phyloP scores from a whole-genome alignment of 202 grass and related monocot genomes.

The Alloteropsis angusta region DNA sequence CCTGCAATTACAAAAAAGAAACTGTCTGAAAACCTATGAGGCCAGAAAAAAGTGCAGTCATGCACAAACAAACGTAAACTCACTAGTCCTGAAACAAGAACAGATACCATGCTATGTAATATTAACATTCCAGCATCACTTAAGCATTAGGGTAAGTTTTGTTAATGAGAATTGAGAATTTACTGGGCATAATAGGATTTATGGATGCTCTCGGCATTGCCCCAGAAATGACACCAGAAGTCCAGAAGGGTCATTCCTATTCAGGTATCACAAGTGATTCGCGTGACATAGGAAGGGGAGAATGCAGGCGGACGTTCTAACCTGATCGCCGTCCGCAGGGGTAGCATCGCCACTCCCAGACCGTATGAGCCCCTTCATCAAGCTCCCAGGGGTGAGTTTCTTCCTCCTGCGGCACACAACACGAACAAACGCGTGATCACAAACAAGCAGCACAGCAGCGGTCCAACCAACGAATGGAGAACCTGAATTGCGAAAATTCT shows the following conservation, averaged over 20 bases:
- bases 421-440: background rate
- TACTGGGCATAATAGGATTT: background rate
- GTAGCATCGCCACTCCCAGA: slow-evolving; percentile 51
- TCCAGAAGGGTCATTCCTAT: background rate
- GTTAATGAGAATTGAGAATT: slow-evolving; percentile 4
- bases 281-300: background rate
- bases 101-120: background rate
- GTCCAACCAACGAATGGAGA: background rate
- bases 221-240: background rate
- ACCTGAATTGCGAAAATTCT: background rate
- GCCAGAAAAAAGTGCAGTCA: background rate
- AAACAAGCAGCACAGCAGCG: background rate
- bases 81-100: background rate
- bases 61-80: background rate
- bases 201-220: background rate
- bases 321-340: slow-evolving; percentile 79
- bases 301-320: background rate
- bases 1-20: background rate
- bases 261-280: background rate
- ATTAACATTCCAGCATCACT: background rate
- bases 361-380: slow-evolving; percentile 81
- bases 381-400: slow-evolving; percentile 81
- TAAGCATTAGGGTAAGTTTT: background rate
- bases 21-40: background rate
- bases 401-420: slow-evolving; percentile 47